A percentile compares a stretch with the other conserved stretches of the same genome.
Conservation (phyloP, 257 asterid species). For the Phtheirospermum japonicum region DNA sequence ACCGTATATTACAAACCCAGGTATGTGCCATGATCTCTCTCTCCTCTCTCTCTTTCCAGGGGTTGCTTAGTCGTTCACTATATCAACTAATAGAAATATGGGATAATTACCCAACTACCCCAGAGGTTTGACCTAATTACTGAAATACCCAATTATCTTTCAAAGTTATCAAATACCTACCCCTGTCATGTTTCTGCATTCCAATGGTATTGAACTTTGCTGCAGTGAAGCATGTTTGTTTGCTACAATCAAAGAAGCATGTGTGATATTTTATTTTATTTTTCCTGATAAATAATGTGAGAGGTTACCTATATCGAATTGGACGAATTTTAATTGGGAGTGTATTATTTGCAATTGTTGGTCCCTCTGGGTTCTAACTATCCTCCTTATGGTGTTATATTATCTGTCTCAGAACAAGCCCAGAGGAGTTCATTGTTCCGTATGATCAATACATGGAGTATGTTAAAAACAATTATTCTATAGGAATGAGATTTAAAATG, state of each 20-base stretch:
- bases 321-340: slow-evolving; percentile 4
- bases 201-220: too few relatives aligned
- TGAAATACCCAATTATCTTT: too few relatives aligned
- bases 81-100: too few relatives aligned
- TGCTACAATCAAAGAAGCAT: background rate
- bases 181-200: too few relatives aligned
- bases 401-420: slow-evolving; percentile 68
- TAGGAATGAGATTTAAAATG: slow-evolving; percentile 98
- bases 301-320: background rate
- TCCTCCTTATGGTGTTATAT: slow-evolving; percentile 10
- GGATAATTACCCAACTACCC: too few relatives aligned
- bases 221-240: too few relatives aligned
- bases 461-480: slow-evolving; percentile 65
- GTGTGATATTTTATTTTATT: background rate
- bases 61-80: too few relatives aligned
- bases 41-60: too few relatives aligned
- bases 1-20: slow-evolving; percentile 96
- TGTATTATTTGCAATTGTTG: background rate
- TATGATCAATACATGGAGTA: slow-evolving; percentile 85
- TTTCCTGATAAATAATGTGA: background rate
- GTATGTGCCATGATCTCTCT: slow-evolving; percentile 24
- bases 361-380: slow-evolving; percentile 7
- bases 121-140: too few relatives aligned
- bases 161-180: too few relatives aligned
- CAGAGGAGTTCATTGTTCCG: slow-evolving; percentile 86